Conservation (phyloP, 129 eudicot species). For the Helianthus tuberosus region DNA sequence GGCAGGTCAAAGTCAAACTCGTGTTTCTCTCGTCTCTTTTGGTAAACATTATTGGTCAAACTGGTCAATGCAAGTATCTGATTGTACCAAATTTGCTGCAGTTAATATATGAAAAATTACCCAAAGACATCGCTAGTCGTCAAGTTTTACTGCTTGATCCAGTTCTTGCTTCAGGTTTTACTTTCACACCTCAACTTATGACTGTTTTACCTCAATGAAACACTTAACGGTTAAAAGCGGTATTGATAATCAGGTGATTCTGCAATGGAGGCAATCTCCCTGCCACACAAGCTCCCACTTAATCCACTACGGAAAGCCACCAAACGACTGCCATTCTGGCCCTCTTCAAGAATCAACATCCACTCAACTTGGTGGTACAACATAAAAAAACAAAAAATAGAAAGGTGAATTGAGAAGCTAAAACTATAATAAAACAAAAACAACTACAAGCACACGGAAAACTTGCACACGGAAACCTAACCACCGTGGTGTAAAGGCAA, state of each 20-base stretch:
- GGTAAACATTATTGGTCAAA: no score
- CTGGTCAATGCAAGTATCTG: slow-evolving; percentile 18
- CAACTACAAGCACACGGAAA: no score
- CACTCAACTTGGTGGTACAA: no score
- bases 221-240: neutral
- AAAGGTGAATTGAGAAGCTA: no score
- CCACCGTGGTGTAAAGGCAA: no score
- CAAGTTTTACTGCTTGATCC: slow-evolving; percentile 91
- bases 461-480: no score
- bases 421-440: no score
- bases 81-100: slow-evolving; percentile 34
- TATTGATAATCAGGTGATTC: slow-evolving; percentile 61
- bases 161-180: slow-evolving; percentile 85
- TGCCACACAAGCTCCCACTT: no score
- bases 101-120: slow-evolving; percentile 90
- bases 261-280: slow-evolving; percentile 82
- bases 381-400: no score
- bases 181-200: neutral
- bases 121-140: slow-evolving; percentile 80
- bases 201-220: neutral
- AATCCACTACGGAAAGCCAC: no score
- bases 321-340: no score
- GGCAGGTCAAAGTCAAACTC: slow-evolving; percentile 56
- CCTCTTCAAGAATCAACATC: no score
- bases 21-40: neutral